A percentile compares a stretch with the other conserved stretches of the same genome.
These are phyloP conservation scores for Colletotrichum liriopes DNA, from an alignment of 2,329 filamentous ascomycete genomes.

Conservation along the genomic window DNA sequence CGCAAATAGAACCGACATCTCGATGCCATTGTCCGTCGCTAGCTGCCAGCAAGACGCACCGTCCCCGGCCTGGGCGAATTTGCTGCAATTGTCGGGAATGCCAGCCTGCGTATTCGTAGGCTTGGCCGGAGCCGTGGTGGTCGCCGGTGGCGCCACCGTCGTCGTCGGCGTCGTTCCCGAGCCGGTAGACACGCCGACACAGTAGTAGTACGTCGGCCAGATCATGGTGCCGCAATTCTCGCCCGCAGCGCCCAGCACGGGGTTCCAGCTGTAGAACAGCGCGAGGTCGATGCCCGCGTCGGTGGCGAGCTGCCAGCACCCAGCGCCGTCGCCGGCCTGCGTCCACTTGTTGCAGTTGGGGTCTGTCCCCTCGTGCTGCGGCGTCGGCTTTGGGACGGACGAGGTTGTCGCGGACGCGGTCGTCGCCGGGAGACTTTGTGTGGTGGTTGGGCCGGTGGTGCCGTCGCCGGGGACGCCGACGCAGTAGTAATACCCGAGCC, in stretches of 20 bases:
- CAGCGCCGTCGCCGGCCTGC: constrained; percentile 11
- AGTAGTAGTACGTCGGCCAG: constrained; percentile 46
- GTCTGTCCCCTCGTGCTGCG: constrained; percentile 22
- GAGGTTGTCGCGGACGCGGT: constrained; percentile 15
- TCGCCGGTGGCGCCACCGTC: constrained; percentile 3
- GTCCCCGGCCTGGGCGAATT: constrained; percentile 11
- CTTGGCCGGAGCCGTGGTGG: constrained; percentile 11
- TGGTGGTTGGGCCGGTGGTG: too few species aligned
- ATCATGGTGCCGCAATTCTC: too few species aligned
- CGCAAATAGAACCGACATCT: constrained; percentile 30
- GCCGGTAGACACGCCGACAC: constrained; percentile 38
- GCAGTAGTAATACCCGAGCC: constrained; percentile 48
- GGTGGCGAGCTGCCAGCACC: constrained; percentile 25
- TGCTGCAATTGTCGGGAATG: constrained; percentile 18
- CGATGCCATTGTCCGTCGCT: not conserved
- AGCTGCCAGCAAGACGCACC: constrained; percentile 1
- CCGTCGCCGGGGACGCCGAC: constrained; percentile 22
- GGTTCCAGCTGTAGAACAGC: constrained; percentile 23
- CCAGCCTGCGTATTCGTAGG: constrained; percentile 23
- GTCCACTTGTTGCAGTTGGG: constrained; percentile 42
- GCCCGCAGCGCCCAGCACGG: constrained; percentile 32
- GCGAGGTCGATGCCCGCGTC: constrained; percentile 19
- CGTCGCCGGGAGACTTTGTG: not conserved
- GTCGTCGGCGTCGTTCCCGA: not conserved
- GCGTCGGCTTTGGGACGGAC: constrained; percentile 27